Conservation (phyloP, 1,139 yeast species). For the Saccharomyces pastorianus region DNA sequence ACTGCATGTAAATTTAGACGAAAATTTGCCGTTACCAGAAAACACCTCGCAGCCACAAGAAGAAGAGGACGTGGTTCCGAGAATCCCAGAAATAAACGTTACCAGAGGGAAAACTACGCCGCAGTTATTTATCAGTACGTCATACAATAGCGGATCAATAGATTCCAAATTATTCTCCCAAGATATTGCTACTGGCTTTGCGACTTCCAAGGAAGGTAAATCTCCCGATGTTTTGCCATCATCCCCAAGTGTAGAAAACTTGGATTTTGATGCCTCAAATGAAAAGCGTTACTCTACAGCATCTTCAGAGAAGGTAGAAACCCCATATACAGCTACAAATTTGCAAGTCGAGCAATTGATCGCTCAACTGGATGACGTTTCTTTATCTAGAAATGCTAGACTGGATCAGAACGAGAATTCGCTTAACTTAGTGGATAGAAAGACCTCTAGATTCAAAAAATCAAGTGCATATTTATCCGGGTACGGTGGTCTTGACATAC, state of each 20-base stretch:
- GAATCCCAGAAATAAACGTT: background rate
- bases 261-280: background rate
- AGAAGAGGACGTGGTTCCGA: background rate
- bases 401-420: slow-evolving; percentile 4
- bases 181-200: background rate
- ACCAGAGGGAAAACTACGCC: background rate
- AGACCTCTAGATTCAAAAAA: slow-evolving; percentile 13
- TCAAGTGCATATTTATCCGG: slow-evolving; percentile 27
- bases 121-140: too few relatives aligned
- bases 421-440: background rate
- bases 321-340: slow-evolving; percentile 13
- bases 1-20: slow-evolving; percentile 4
- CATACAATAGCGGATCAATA: too few relatives aligned
- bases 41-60: background rate
- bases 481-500: slow-evolving; percentile 5
- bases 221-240: background rate
- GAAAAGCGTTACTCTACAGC: background rate
- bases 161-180: too few relatives aligned
- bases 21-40: background rate
- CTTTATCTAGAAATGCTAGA: slow-evolving; percentile 21
- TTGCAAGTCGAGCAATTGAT: slow-evolving; percentile 26
- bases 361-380: slow-evolving; percentile 27
- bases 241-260: background rate
- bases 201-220: background rate
- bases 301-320: background rate